Evolutionary conservation across 371 early-diverging fungal species (phyloP), one percentile per base, ranked within the genome.

Genomic region (Cokeromyces recurvatus): DNA sequence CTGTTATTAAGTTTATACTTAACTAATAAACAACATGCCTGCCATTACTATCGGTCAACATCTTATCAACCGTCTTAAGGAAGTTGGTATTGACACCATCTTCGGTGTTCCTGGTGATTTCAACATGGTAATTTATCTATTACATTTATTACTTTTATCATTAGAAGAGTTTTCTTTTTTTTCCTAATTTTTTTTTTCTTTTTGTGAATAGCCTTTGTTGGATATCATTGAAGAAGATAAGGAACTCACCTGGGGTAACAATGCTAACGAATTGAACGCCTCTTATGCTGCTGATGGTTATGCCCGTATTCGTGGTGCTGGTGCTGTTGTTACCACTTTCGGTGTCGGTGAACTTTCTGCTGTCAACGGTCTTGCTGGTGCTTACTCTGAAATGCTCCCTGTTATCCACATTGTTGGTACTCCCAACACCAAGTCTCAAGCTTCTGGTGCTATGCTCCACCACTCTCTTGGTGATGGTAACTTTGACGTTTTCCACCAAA

Each of bases 391-490:
- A 51, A 68, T 71, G 68, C 64, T 78, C 11, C 67, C 73, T 3
- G 75, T 78, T 11, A 55, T 78, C 11, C 75, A 78, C 52, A 68
- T 78, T 43, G 75, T 73, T 19, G 78, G 78, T 19, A 64, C 71
- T n/a, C 67, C 71, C n/a, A 60, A 42, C 23, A 73, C 68, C 29
- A 51, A 40, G 37, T 55, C 64, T 24, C 73, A 68, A 51, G 53
- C 64, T 4, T 21, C 38, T 1, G 67, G 71, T 23, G 69, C 69
- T 14, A 40, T 71, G 16, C 46, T 74, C n/a, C 78, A 78, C 29
- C 78, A 78, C 37, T 66, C 78, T 6, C 60, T 78, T n/a, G 78
- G 78, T 15, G 66, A 78, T 43, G 78, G 78, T 21, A 63, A 78
- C 45, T 78, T 68, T 51, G 29, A 51, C 11, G 60, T 66, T 19